A percentile compares a stretch with the other conserved stretches of the same genome.
Conservation (phyloP, 805 yeast species). For the Cyberlindnera petersonii region DNA sequence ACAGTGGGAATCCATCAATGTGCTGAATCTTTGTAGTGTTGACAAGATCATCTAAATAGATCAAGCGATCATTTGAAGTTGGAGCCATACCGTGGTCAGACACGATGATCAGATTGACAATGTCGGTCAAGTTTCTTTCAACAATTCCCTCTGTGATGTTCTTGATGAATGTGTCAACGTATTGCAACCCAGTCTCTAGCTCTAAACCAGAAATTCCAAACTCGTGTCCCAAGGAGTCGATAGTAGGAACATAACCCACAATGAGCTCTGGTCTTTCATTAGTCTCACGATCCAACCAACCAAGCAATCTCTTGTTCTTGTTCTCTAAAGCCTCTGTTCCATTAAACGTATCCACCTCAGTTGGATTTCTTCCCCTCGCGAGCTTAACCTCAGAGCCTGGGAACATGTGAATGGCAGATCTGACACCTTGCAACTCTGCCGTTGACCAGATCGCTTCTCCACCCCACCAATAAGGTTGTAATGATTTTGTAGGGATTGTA, state of each 20-base stretch:
- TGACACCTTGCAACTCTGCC: conserved; percentile 56
- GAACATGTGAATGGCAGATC: conserved; percentile 90
- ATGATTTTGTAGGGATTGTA: conserved; percentile 49
- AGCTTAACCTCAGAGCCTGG: conserved; percentile 83
- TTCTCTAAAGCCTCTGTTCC: conserved; percentile 53
- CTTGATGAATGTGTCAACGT: conserved; percentile 65
- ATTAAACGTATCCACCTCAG: conserved; percentile 58
- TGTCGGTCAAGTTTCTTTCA: conserved; percentile 52
- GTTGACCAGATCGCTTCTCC: conserved; percentile 90
- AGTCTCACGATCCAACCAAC: conserved; percentile 63
- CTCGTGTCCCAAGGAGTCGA: conserved; percentile 75
- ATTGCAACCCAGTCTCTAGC: conserved; percentile 47
- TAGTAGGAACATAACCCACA: conserved; percentile 73
- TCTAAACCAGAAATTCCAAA: conserved; percentile 64
- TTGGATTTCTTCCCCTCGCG: conserved; percentile 43
- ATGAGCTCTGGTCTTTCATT: conserved; percentile 68
- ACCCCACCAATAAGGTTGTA: conserved; percentile 72
- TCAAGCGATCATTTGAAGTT: conserved; percentile 62
- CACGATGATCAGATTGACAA: conserved; percentile 72
- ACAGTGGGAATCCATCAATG: conserved; percentile 83
- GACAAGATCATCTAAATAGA: conserved; percentile 70
- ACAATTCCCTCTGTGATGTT: conserved; percentile 44
- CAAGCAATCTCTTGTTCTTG: conserved; percentile 55
- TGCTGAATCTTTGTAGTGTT: conserved; percentile 51
- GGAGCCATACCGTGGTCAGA: conserved; percentile 97